Conservation (phyloP, 192 early-diverging fungal genomes). For the Coemansia sp. region DNA sequence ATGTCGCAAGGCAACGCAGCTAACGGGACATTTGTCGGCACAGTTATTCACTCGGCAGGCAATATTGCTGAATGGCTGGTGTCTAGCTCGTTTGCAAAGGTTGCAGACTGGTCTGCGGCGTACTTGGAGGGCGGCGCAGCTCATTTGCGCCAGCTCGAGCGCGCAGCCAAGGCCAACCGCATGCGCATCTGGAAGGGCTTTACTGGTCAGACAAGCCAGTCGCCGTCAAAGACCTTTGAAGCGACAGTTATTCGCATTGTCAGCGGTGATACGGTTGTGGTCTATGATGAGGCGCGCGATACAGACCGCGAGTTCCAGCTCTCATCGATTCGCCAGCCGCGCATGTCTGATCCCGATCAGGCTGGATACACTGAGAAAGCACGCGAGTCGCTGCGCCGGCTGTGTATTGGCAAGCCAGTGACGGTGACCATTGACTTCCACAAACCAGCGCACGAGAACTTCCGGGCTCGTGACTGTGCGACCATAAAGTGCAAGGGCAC, state of each 20-base stretch:
- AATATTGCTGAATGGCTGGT: constrained; percentile 91
- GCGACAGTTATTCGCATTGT: constrained; percentile 63
- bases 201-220: constrained; percentile 8
- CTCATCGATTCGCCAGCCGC: constrained; percentile 64
- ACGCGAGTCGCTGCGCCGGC: constrained; percentile 82
- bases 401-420: constrained; percentile 87
- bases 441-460: constrained; percentile 84
- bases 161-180: constrained; percentile 74
- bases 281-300: constrained; percentile 42
- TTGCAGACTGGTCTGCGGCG: constrained; percentile 83
- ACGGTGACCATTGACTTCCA: constrained; percentile 72
- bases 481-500: constrained; percentile 68
- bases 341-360: constrained; percentile 69
- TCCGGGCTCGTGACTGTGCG: constrained; percentile 84
- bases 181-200: constrained; percentile 76
- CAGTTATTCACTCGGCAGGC: constrained; percentile 79
- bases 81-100: constrained; percentile 75
- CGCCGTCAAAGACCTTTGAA: constrained; percentile 29
- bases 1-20: constrained; percentile 56
- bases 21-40: constrained; percentile 70
- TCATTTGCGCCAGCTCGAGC: constrained; percentile 76
- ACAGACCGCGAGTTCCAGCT: constrained; percentile 62
- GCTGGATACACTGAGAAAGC: constrained; percentile 85
- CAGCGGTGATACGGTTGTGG: constrained; percentile 59
- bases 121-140: constrained; percentile 62